These are phyloP conservation scores for Ascochyta rabiei DNA, from an alignment of 2,329 filamentous ascomycete genomes.

Conservation along the genomic window DNA sequence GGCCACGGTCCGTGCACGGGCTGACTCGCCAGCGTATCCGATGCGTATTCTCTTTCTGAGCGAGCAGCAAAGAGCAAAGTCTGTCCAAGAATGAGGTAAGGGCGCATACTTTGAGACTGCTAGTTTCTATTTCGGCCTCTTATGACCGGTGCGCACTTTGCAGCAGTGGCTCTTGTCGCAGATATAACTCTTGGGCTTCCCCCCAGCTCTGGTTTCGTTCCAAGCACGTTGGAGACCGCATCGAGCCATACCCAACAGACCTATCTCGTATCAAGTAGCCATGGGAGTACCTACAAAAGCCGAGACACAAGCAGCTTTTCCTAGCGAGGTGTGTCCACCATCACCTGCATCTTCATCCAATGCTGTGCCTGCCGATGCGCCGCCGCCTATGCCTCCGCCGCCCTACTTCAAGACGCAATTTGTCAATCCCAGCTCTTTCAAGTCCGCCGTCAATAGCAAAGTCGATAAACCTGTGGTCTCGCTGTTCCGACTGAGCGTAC, in stretches of 20 bases:
- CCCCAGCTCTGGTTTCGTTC: background rate
- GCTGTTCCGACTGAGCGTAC: slow-evolving; percentile 29
- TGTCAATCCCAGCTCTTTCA: slow-evolving; percentile 26
- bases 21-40: slow-evolving; percentile 4
- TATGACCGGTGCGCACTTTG: background rate
- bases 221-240: background rate
- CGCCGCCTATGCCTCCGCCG: slow-evolving; percentile 24
- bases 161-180: background rate
- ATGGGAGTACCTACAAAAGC: background rate
- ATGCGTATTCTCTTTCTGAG: slow-evolving; percentile 12
- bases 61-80: background rate
- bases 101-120: background rate
- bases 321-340: background rate
- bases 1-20: background rate
- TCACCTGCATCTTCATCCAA: background rate
- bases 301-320: background rate
- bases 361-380: background rate
- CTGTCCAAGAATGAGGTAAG: background rate
- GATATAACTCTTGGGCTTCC: background rate
- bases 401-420: slow-evolving; percentile 28
- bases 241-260: background rate
- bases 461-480: slow-evolving; percentile 26
- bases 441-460: slow-evolving; percentile 23
- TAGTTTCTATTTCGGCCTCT: background rate
- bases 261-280: background rate